Evolutionary conservation across 331 rosid species (phyloP).

Genomic region (Saraca asoca): DNA sequence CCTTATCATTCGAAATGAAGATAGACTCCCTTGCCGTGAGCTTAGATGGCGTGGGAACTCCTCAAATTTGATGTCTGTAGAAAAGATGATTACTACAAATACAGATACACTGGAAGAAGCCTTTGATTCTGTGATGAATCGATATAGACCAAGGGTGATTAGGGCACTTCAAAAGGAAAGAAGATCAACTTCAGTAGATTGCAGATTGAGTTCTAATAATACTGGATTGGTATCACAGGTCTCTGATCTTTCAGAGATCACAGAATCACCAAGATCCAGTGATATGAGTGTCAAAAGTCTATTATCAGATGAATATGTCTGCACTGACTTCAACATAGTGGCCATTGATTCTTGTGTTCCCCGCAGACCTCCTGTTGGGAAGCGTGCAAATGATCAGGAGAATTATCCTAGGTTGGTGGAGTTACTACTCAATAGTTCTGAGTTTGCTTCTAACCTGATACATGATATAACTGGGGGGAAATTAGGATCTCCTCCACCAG

Average conservation of each 20-base stretch:
- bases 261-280: conserved; percentile 62
- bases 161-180: conserved; percentile 80
- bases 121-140: conserved; percentile 63
- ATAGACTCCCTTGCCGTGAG: conserved; percentile 89
- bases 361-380: conserved; percentile 95
- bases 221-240: conserved; percentile 57
- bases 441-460: conserved; percentile 70
- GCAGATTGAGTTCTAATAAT: conserved; percentile 52
- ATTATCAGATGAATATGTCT: conserved; percentile 45
- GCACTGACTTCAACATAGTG: conserved; percentile 58
- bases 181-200: conserved; percentile 74
- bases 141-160: conserved; percentile 64
- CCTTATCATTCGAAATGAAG: too few relatives aligned
- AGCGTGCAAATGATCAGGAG: conserved; percentile 88
- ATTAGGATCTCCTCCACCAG: conserved; percentile 59
- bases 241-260: conserved; percentile 67
- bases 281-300: conserved; percentile 47
- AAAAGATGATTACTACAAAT: conserved; percentile 53
- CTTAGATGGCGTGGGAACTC: conserved; percentile 97
- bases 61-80: conserved; percentile 82
- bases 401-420: conserved; percentile 91
- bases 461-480: conserved; percentile 83
- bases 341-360: conserved; percentile 98
- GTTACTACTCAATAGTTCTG: conserved; percentile 76
- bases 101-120: conserved; percentile 59